Conservation (phyloP, 2,329 filamentous ascomycete genomes). For the Cordyceps militaris region DNA sequence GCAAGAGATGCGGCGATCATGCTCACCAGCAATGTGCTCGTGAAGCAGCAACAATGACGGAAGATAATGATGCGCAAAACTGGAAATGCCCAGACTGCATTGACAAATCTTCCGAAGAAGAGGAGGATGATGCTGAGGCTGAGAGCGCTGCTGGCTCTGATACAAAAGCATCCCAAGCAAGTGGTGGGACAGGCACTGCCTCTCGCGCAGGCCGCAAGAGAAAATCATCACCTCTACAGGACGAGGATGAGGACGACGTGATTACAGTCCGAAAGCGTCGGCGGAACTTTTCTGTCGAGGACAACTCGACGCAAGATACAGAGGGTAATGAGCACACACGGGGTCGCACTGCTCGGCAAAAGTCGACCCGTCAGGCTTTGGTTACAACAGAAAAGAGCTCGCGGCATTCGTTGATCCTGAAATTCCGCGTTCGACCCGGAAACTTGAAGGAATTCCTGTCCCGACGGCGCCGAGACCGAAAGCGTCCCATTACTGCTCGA, state of each 20-base stretch:
- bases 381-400: constrained; percentile 36
- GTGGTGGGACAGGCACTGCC: constrained; percentile 68
- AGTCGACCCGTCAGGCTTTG: constrained; percentile 33
- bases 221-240: constrained; percentile 67
- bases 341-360: constrained; percentile 51
- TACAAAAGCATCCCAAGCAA: constrained; percentile 29
- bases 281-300: constrained; percentile 40
- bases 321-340: constrained; percentile 24
- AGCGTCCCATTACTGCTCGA: constrained; percentile 19
- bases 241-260: constrained; percentile 49
- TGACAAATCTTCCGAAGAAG: constrained; percentile 22
- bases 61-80: constrained; percentile 24
- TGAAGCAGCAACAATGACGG: constrained; percentile 5
- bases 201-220: constrained; percentile 75
- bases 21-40: constrained; percentile 23
- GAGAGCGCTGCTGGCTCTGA: constrained; percentile 16
- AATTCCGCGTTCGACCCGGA: constrained; percentile 30
- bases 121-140: constrained; percentile 25
- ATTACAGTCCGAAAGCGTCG: constrained; percentile 48
- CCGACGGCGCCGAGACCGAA: constrained; percentile 26
- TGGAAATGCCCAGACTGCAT: constrained; percentile 49
- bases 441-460: constrained; percentile 32
- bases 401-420: constrained; percentile 28
- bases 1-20: constrained; percentile 71
- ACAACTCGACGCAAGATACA: constrained; percentile 27